Conservation (phyloP, 2,329 filamentous ascomycete genomes). For the Aspergillus spinulosporus region DNA sequence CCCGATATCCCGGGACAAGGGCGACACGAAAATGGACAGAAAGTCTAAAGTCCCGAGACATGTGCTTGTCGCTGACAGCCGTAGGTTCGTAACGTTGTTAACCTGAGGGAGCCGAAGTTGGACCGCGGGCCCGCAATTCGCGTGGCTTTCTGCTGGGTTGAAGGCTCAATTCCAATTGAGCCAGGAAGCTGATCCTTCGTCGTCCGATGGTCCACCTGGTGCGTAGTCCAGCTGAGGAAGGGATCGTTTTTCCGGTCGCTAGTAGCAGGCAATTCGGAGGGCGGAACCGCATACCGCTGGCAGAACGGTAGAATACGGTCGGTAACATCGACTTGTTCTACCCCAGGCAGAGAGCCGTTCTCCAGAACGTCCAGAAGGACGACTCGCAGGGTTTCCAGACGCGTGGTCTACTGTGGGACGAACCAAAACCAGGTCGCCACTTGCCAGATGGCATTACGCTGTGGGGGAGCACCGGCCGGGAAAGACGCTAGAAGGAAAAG, state of each 20-base stretch:
- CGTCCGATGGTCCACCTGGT: not conserved
- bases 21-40: not conserved
- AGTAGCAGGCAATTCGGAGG: not conserved
- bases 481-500: conserved; percentile 27
- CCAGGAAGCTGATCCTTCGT: conserved; percentile 10
- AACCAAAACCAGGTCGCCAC: conserved; percentile 9
- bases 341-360: not conserved
- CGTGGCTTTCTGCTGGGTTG: conserved; percentile 14
- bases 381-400: not conserved
- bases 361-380: conserved; percentile 5
- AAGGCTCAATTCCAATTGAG: conserved; percentile 10
- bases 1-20: not conserved
- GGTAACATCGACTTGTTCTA: not conserved
- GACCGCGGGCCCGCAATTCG: conserved; percentile 9
- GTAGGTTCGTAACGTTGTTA: not conserved
- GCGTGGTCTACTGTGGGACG: conserved; percentile 7
- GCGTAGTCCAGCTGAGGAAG: conserved; percentile 1
- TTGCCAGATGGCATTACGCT: conserved; percentile 4
- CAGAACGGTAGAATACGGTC: not conserved
- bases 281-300: not conserved
- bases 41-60: conserved; percentile 6
- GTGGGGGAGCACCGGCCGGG: conserved; percentile 17
- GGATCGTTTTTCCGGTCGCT: not conserved
- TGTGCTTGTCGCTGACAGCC: conserved; percentile 7
- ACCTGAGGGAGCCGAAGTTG: conserved; percentile 2